Evolutionary conservation across 495 filamentous ascomycete species (phyloP).

Genomic region (Bacidia gigantensis): DNA sequence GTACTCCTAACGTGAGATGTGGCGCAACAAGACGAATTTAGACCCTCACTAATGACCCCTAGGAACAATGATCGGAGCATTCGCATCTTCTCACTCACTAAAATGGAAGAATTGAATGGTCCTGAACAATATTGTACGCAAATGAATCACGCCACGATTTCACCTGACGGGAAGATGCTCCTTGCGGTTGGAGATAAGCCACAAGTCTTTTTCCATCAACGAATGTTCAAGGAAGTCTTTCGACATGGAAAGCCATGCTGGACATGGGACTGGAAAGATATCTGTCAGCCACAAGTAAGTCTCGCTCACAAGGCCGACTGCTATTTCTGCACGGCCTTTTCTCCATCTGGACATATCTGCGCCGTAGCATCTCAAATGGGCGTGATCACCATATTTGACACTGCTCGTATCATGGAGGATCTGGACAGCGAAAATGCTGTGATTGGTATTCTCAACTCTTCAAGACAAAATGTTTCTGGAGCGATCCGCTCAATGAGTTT

Average conservation of each 20-base stretch:
- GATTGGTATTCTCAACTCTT: conserved; percentile 28
- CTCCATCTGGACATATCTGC: conserved; percentile 50
- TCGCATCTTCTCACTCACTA: conserved; percentile 58
- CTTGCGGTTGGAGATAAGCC: conserved; percentile 77
- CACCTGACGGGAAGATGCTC: conserved; percentile 70
- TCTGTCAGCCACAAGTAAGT: conserved; percentile 21
- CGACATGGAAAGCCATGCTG: background rate
- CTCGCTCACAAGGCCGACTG: conserved; percentile 30
- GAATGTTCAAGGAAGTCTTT: conserved; percentile 7
- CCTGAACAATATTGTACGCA: conserved; percentile 53
- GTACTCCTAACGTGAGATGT: conserved; percentile 44
- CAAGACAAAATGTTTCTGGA: conserved; percentile 33
- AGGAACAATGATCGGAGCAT: conserved; percentile 87
- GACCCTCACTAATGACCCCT: conserved; percentile 13
- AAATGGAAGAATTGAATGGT: conserved; percentile 45
- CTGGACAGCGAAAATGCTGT: conserved; percentile 29
- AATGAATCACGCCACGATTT: conserved; percentile 87
- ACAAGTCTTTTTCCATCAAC: conserved; percentile 62
- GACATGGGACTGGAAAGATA: conserved; percentile 15
- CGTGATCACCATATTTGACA: conserved; percentile 55
- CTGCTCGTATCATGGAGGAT: conserved; percentile 31
- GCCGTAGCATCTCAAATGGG: conserved; percentile 61
- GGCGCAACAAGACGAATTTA: conserved; percentile 7
- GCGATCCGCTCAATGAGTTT: conserved; percentile 87
- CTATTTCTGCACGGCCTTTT: conserved; percentile 58